phyloP scores from a whole-genome alignment of 2,329 filamentous ascomycete genomes.

The Fusarium mexicanum region DNA sequence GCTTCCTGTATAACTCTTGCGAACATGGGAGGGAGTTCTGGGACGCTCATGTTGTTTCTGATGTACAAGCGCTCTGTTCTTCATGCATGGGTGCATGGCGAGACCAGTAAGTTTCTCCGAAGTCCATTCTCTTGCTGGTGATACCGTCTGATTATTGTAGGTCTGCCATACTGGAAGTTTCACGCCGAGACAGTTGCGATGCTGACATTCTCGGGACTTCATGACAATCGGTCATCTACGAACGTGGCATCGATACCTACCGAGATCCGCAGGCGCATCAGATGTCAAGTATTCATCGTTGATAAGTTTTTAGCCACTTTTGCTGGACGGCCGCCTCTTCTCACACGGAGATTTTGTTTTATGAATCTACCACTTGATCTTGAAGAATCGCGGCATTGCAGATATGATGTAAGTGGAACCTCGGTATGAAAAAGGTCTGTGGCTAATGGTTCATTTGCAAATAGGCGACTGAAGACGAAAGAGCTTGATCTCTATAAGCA shows the following conservation, averaged over 20 bases:
- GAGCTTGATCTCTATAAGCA: not conserved
- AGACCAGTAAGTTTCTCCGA: not conserved
- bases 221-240: not conserved
- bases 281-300: not conserved
- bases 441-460: accelerated
- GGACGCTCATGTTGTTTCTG: not conserved
- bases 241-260: not conserved
- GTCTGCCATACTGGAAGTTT: not conserved
- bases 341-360: not conserved
- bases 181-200: not conserved
- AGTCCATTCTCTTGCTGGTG: too few species aligned
- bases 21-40: not conserved
- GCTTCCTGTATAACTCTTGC: not conserved
- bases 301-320: not conserved
- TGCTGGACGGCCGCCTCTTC: not conserved
- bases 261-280: not conserved
- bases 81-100: not conserved
- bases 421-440: accelerated
- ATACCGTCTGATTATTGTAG: not conserved
- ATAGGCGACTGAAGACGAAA: not conserved
- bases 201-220: not conserved
- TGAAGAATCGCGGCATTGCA: accelerated
- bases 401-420: not conserved
- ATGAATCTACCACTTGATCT: not conserved
- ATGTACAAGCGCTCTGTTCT: not conserved